Evolutionary conservation across 1,284 basidiomycete genomes (phyloP).

Genomic region (Somion occarium): DNA sequence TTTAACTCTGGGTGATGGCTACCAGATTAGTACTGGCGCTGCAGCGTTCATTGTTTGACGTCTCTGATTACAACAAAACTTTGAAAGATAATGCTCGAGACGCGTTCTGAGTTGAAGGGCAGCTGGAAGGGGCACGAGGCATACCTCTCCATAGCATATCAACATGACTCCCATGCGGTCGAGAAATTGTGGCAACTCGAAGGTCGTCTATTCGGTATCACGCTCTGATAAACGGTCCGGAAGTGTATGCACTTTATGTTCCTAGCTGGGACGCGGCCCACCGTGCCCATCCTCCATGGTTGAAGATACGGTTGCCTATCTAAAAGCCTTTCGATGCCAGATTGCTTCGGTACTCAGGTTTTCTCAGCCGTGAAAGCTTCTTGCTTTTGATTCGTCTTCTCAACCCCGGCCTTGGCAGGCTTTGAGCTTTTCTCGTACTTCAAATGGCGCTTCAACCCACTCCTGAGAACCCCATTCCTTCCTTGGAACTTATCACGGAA

Average conservation of each 20-base stretch:
- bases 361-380: not conserved
- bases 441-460: not conserved
- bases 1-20: too few relatives aligned
- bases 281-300: not conserved
- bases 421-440: not conserved
- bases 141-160: not conserved
- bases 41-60: too few relatives aligned
- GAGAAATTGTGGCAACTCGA: not conserved
- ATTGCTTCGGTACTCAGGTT: too few relatives aligned
- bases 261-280: not conserved
- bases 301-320: not conserved
- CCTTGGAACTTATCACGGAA: not conserved
- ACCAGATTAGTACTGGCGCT: too few relatives aligned
- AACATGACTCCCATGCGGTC: not conserved
- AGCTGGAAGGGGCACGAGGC: not conserved
- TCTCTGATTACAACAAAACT: too few relatives aligned
- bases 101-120: too few relatives aligned
- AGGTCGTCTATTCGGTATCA: not conserved
- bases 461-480: not conserved
- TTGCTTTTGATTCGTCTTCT: not conserved
- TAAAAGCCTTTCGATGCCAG: not conserved
- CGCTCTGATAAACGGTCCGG: not conserved
- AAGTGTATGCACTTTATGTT: not conserved
- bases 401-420: not conserved
- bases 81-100: too few relatives aligned